Evolutionary conservation across 78 protist genomes (phyloP), one percentile per base, ranked within the genome.

Genomic region (Dictyostelium firmibasis): DNA sequence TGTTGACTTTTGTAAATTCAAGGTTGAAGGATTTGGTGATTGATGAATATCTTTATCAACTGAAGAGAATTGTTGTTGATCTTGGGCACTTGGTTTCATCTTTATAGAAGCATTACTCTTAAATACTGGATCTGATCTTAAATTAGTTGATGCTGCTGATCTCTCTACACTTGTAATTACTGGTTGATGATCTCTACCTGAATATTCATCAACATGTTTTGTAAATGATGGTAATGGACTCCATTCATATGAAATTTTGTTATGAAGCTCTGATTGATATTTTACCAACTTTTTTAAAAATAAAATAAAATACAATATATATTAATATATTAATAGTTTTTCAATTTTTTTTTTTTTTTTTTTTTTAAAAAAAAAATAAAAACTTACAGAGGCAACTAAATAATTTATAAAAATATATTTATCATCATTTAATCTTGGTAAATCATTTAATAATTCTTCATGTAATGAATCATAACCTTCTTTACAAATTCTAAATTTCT

Each of bases 401-500:
- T 76, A 89, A 29, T n/a, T 18, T 47, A 81, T 64, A 31, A 53
- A 47, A 23, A 57, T 36, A n/a, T 27, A 36, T 76, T 69, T 89
- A 81, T 89, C 94, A 2, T 78, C 94, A 81, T 57, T 57, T 44
- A 89, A 70, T 67, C 29, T 31, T 36, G 94, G 94, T 29, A 89
- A 57, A 81, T 89, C 94, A 29, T 67, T 81, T n/a, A 89, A 33
- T 67, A 89, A 70, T 81, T 89, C 94, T 23, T 33, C 82, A 25
- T 89, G 94, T 33, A 89, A 33, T 29, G 70, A 2, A 44, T 89
- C 94, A 70, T 89, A 89, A 64, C 94, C 94, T 70, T 89, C 94
- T 81, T 81, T 89, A 81, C 94, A 89, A 47, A 89, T 64, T 69
- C 64, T 60, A 47, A 9, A 70, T 50, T 89, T 89, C 3, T 89